A percentile compares a stretch with the other conserved stretches of the same genome.
Conservation (phyloP, 176 grass and related monocot species). For the Luzula sylvatica region DNA sequence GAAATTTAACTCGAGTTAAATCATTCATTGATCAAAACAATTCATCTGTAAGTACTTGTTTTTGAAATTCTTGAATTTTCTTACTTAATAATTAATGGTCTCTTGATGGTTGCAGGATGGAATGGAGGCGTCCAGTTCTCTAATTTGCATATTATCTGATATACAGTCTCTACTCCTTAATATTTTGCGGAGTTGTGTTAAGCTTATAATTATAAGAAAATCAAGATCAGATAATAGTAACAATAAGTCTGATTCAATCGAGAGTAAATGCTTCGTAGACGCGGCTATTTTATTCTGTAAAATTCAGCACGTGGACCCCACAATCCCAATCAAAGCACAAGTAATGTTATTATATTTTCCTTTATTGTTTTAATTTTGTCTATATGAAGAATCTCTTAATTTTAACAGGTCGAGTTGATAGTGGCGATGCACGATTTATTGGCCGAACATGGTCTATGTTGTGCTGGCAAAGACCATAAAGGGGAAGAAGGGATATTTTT, state of each 20-base stretch:
- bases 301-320: slow-evolving; percentile 86
- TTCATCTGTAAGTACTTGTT: slow-evolving; percentile 46
- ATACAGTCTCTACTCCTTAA: slow-evolving; percentile 77
- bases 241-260: slow-evolving; percentile 51
- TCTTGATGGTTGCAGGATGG: slow-evolving; percentile 41
- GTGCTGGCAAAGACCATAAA: slow-evolving; percentile 57
- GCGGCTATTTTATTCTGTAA: slow-evolving; percentile 90
- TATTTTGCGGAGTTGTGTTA: slow-evolving; percentile 66
- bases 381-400: background rate
- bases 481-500: slow-evolving; percentile 87
- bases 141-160: slow-evolving; percentile 45
- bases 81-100: slow-evolving; percentile 19
- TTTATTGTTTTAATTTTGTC: slow-evolving; percentile 7
- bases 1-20: slow-evolving; percentile 52
- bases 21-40: slow-evolving; percentile 49
- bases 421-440: slow-evolving; percentile 85
- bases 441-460: slow-evolving; percentile 92
- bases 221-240: slow-evolving; percentile 31
- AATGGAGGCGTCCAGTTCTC: slow-evolving; percentile 42
- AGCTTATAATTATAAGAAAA: slow-evolving; percentile 67
- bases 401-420: slow-evolving; percentile 77
- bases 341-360: slow-evolving; percentile 28
- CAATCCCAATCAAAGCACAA: slow-evolving; percentile 73
- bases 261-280: slow-evolving; percentile 76
- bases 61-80: slow-evolving; percentile 11